These are phyloP conservation scores for Aspergillus bertholletiae DNA, from an alignment of 495 filamentous ascomycete species.

Conservation along the genomic window DNA sequence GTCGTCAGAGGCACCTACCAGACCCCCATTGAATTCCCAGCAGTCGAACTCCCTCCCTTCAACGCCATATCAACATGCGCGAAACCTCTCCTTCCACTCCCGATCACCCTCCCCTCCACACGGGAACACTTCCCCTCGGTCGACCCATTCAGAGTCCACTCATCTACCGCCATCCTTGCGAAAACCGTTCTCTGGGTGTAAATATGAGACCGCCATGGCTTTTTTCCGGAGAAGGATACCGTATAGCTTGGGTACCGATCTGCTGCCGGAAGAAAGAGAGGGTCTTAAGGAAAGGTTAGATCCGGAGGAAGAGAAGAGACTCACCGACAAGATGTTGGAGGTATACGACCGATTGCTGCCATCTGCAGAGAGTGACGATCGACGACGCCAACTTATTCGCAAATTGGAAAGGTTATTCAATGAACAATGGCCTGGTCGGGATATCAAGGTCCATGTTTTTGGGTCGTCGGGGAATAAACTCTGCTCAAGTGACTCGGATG, in stretches of 20 bases:
- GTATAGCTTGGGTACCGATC: conserved; percentile 80
- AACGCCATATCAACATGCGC: conserved; percentile 84
- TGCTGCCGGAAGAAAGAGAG: conserved; percentile 63
- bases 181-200: conserved; percentile 61
- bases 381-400: conserved; percentile 68
- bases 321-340: conserved; percentile 76
- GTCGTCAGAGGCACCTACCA: conserved; percentile 33
- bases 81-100: conserved; percentile 78
- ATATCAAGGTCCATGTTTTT: conserved; percentile 90
- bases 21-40: conserved; percentile 48
- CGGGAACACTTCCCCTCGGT: conserved; percentile 81
- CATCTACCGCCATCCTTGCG: conserved; percentile 64
- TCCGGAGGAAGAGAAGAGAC: conserved; percentile 69
- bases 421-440: conserved; percentile 82
- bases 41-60: conserved; percentile 93
- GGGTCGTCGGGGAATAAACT: conserved; percentile 95
- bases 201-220: conserved; percentile 75
- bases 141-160: conserved; percentile 84
- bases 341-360: conserved; percentile 84
- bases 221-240: conserved; percentile 78
- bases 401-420: conserved; percentile 88
- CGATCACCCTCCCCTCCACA: conserved; percentile 82
- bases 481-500: conserved; percentile 94
- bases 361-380: conserved; percentile 70
- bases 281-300: conserved; percentile 63